Base-by-base conservation (phyloP, 2,329 filamentous ascomycete genomes). In the Fusarium virguliforme region DNA sequence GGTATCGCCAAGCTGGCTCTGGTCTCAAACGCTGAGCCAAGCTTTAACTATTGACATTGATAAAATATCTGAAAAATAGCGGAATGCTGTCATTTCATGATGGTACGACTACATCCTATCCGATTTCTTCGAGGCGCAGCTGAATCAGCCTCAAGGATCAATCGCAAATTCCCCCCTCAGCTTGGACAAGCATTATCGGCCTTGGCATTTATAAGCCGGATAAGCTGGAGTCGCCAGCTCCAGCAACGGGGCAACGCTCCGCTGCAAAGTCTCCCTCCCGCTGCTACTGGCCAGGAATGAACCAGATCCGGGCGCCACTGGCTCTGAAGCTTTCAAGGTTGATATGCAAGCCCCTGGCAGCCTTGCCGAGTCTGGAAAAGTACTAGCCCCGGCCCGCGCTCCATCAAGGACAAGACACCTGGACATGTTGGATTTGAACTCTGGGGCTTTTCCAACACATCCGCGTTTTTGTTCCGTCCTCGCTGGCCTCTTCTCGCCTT, bases 291-390 rank as follows among this genome's bases (percentile, higher is more conserved):
- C 58, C 60, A 54, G 58, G 32, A 32, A 55, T 40, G 22, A 37
- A 54, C 22, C 51, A 54, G 51, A 54, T 28, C 22, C 50, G 40
- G 15, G 57, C 24, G 26, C 51, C 18, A 64, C 66, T 62, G 51
- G 64, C 43, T 55, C 62, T 46, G 55, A 48, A 70, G 60, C 64
- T 50, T 50, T 70, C 37, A 37, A 64, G 60, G 34, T 68, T 58
- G 30, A 64, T 55, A 72, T 74, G 73, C 73, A 67, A 72, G 65
- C 72, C 74, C 74, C 73, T 76, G 72, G 75, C 74, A 76, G 73
- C 71, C 74, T 76, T 71, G 62, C 61, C 48, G 54, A 64, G 64
- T 61, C 72, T 75, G 41, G 60, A 74, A 75, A 63, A 62, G 73
- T 67, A 71, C 75, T 76, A 76, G 73, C 62, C 18, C 64, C 65